Evolutionary conservation across 2,329 filamentous ascomycete genomes (phyloP).

Genomic region (Nemania serpens): DNA sequence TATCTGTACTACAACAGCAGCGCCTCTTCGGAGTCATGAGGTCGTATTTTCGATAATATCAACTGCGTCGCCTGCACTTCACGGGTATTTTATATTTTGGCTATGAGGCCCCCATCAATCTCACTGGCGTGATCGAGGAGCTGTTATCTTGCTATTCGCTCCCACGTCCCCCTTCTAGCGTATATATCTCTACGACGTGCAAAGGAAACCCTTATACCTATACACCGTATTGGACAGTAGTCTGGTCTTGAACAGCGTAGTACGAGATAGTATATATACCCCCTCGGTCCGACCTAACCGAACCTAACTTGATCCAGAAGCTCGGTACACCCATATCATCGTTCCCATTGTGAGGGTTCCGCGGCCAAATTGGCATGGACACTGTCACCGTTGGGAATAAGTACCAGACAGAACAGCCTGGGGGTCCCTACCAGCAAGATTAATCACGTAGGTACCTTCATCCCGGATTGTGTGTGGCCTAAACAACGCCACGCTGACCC

Average conservation of each 20-base stretch:
- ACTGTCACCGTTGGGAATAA: background rate
- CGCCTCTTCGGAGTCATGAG: too few relatives aligned
- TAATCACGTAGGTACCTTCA: background rate
- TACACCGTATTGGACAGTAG: background rate
- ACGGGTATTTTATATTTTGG: too few relatives aligned
- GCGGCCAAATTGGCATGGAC: background rate
- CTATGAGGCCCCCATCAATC: too few relatives aligned
- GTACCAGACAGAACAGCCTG: background rate
- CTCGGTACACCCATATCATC: background rate
- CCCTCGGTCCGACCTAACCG: slow-evolving; percentile 26
- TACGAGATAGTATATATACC: background rate
- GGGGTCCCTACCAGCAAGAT: too few relatives aligned
- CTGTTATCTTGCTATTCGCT: background rate
- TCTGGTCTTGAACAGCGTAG: too few relatives aligned
- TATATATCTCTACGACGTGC: background rate
- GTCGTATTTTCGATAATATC: too few relatives aligned
- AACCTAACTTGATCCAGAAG: slow-evolving; percentile 24
- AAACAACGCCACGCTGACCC: background rate
- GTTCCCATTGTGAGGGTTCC: background rate
- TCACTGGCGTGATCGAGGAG: too few relatives aligned
- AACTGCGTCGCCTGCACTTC: too few relatives aligned
- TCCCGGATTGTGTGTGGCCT: too few relatives aligned
- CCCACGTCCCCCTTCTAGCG: background rate
- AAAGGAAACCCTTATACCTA: background rate
- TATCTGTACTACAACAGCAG: too few relatives aligned